These are phyloP conservation scores for Mesembryanthemum crystallinum DNA, from an alignment of 148 eudicot species.

Conservation along the genomic window DNA sequence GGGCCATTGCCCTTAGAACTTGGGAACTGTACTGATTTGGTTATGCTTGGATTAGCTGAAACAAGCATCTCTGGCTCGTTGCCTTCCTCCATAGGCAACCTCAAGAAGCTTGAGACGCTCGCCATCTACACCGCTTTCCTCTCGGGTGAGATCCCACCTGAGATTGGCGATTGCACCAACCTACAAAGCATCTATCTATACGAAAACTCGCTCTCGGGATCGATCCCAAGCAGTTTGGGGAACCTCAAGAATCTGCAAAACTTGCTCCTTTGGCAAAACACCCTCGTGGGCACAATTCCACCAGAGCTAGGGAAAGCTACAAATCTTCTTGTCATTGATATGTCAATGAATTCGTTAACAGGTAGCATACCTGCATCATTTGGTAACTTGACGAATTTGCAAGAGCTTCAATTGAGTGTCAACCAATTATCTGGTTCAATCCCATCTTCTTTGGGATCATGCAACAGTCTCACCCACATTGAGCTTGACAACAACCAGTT, in stretches of 20 bases:
- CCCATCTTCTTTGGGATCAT: conserved; percentile 61
- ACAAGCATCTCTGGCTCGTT: conserved; percentile 78
- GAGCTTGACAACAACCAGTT: conserved; percentile 86
- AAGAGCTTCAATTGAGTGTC: conserved; percentile 74
- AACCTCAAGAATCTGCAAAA: conserved; percentile 52
- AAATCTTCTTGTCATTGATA: conserved; percentile 47
- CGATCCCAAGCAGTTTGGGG: conserved; percentile 59
- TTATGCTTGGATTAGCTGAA: conserved; percentile 79
- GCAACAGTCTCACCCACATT: conserved; percentile 59
- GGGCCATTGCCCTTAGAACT: conserved; percentile 69
- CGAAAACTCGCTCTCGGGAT: conserved; percentile 76
- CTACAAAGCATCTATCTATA: conserved; percentile 65
- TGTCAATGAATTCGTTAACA: conserved; percentile 69
- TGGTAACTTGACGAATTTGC: conserved; percentile 54
- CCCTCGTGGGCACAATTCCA: conserved; percentile 68
- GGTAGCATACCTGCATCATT: conserved; percentile 59
- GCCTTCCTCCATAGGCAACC: conserved; percentile 58
- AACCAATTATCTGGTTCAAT: conserved; percentile 72
- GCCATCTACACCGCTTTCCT: conserved; percentile 74
- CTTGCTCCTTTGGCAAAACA: conserved; percentile 78
- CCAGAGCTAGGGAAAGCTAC: conserved; percentile 54
- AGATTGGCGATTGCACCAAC: conserved; percentile 65
- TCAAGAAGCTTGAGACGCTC: conserved; percentile 70
- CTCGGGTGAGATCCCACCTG: conserved; percentile 83
- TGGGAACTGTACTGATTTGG: conserved; percentile 62